A percentile compares a stretch with the other conserved stretches of the same genome.
phyloP scores from a whole-genome alignment of 2,329 filamentous ascomycete species.

The Elsinoe batatas region DNA sequence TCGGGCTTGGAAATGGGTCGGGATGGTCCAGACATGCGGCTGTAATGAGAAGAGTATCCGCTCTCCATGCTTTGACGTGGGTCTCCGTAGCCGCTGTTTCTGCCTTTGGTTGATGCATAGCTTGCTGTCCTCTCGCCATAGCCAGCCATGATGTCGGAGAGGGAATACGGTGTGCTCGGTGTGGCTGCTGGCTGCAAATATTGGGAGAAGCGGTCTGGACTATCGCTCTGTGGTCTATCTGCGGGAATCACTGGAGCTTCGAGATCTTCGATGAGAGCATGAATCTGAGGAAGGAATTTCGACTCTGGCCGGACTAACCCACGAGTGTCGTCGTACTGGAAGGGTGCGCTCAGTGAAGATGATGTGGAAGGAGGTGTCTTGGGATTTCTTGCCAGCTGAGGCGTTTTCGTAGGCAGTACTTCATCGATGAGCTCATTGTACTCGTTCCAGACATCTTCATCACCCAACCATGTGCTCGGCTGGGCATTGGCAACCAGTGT shows the following conservation, averaged over 20 bases:
- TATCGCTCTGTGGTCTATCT: constrained; percentile 20
- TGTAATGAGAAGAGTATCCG: constrained; percentile 11
- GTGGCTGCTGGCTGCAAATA: constrained; percentile 19
- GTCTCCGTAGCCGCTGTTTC: background rate
- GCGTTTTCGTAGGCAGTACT: constrained; percentile 39
- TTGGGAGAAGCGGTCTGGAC: constrained; percentile 28
- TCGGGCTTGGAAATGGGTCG: constrained; percentile 9
- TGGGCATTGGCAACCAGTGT: constrained; percentile 38
- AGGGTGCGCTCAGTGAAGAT: constrained; percentile 44
- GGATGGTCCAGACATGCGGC: constrained; percentile 12
- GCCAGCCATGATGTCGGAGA: constrained; percentile 15
- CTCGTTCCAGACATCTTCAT: constrained; percentile 91
- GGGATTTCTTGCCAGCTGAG: background rate
- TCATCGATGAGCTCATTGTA: constrained; percentile 82
- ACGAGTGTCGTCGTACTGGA: constrained; percentile 42
- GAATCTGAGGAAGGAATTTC: constrained; percentile 9
- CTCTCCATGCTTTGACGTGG: constrained; percentile 10
- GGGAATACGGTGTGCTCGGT: constrained; percentile 16
- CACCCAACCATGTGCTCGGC: constrained; percentile 37
- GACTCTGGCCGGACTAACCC: background rate
- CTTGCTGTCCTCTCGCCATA: constrained; percentile 13
- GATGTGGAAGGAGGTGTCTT: constrained; percentile 43
- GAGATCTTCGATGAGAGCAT: constrained; percentile 11
- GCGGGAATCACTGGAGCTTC: constrained; percentile 13
- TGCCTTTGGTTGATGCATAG: constrained; percentile 7